Percentiles rank a stretch among this genome's conserved stretches.
Evolutionary conservation across 208 protist genomes (phyloP).

Genomic region (Trypanosoma brucei): DNA sequence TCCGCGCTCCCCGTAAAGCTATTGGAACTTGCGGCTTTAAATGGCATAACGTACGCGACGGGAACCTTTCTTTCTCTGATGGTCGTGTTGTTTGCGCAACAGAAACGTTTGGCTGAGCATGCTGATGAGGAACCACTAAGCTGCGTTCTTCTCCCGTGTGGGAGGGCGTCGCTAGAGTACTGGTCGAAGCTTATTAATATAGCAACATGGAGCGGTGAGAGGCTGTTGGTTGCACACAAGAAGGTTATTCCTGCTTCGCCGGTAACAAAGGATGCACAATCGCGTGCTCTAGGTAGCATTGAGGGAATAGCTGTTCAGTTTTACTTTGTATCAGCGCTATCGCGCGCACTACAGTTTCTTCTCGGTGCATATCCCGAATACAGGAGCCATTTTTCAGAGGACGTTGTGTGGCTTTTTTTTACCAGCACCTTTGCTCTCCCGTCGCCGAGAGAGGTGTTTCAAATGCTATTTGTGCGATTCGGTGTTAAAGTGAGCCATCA

Average conservation of each 20-base stretch:
- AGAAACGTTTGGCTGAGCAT: conserved; percentile 21
- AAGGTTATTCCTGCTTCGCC: conserved; percentile 7
- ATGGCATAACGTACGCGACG: conserved; percentile 33
- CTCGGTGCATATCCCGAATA: conserved; percentile 14
- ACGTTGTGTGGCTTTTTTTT: conserved; percentile 24
- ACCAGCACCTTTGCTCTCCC: conserved; percentile 27
- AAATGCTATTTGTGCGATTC: conserved; percentile 30
- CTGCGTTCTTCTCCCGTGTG: conserved; percentile 35
- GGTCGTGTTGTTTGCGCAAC: conserved; percentile 25
- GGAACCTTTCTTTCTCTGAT: conserved; percentile 27
- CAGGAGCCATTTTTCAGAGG: conserved; percentile 13
- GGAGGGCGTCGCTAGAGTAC: conserved; percentile 30
- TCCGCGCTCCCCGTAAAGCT: conserved; percentile 28
- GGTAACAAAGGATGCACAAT: conserved; percentile 40
- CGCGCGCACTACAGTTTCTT: conserved; percentile 35
- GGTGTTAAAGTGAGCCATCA: conserved; percentile 19
- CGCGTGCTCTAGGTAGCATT: conserved; percentile 35
- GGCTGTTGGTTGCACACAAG: conserved; percentile 23
- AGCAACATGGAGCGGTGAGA: conserved; percentile 35
- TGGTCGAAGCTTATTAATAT: conserved; percentile 45
- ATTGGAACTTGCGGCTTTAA: conserved; percentile 23
- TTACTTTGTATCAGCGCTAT: conserved; percentile 36
- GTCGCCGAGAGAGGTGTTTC: conserved; percentile 18
- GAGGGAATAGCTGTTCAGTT: conserved; percentile 73
- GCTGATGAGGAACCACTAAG: not conserved